Evolutionary conservation across 2,329 filamentous ascomycete species (phyloP), one percentile per base, ranked within the genome.

Genomic region (Verruconis gallopava): DNA sequence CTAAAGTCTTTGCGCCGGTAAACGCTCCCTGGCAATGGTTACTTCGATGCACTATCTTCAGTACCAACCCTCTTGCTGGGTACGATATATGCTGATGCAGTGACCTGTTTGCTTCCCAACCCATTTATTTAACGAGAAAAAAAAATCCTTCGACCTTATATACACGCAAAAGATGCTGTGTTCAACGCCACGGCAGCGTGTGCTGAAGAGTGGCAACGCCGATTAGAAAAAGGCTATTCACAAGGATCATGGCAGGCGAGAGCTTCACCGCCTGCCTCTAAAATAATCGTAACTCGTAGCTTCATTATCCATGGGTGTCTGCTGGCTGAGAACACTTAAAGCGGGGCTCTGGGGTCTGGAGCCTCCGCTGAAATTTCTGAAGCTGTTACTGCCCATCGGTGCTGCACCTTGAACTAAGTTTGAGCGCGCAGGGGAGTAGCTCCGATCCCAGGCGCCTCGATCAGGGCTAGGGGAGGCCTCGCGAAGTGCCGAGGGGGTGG

Each of bases 281-380:
- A 62, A 61, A 43, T 60, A 61, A 52, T 61, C 59, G 45, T 62
- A 62, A 54, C 55, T 60, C 51, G 57, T 60, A 32, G 56, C 49
- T 35, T 58, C 55, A 35, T 52, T 55, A 4, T 41, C 46, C 28
- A 43, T 55, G 4, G 57, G 55, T 21, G 57, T 59, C 14, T 49
- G 47, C 44, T 34, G 47, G 43, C 6, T 47, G 17, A 21, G 30
- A 21, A 17, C 21, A 21, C 40, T 25, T 15, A 33, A n/a, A 21
- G 5, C 17, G 4, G 12, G 38, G 5, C 30, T 22, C 35, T 22
- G 17, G 25, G 18, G 21, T 18, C 34, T 18, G 12, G 41, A 18
- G 5, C 36, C 41, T n/a, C n/a, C n/a, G 13, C 41, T 38, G 4
- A 33, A 35, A 5, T 30, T 12, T 11, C 15, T 13, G 5, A 14